Conservation (phyloP, 78 protist genomes). For the Goniomonas avonlea region DNA sequence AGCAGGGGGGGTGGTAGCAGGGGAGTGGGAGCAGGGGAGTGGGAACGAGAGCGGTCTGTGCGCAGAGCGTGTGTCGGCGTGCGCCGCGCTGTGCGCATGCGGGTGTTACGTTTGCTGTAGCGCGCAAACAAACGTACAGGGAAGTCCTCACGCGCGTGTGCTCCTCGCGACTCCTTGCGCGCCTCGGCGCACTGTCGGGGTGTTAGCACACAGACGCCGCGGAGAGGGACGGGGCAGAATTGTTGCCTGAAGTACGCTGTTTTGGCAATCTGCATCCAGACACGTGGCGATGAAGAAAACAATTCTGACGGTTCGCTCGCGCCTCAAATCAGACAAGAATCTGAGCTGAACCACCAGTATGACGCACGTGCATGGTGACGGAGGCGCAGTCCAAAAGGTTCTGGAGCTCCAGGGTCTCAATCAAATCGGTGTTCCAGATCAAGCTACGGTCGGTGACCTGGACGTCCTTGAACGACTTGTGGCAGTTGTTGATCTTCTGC, state of each 20-base stretch:
- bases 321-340: too few species aligned
- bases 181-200: constrained; percentile 64
- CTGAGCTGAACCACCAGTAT: too few species aligned
- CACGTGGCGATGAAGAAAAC: not conserved
- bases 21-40: not conserved
- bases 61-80: not conserved
- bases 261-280: not conserved
- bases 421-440: constrained; percentile 87
- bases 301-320: not conserved
- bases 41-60: not conserved
- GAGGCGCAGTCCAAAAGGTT: constrained; percentile 84
- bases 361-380: constrained; percentile 75
- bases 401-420: constrained; percentile 94
- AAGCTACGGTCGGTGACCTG: constrained; percentile 51
- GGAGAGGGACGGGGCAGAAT: not conserved
- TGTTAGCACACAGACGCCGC: not conserved
- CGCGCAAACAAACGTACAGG: too few species aligned
- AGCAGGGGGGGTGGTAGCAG: not conserved
- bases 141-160: constrained; percentile 98
- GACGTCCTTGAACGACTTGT: constrained; percentile 56
- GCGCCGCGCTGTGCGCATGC: not conserved
- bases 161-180: constrained; percentile 97
- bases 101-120: not conserved
- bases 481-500: constrained; percentile 48
- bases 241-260: not conserved